Base-by-base conservation (phyloP, 2,329 filamentous ascomycete species). In the Coniochaeta sp. region DNA sequence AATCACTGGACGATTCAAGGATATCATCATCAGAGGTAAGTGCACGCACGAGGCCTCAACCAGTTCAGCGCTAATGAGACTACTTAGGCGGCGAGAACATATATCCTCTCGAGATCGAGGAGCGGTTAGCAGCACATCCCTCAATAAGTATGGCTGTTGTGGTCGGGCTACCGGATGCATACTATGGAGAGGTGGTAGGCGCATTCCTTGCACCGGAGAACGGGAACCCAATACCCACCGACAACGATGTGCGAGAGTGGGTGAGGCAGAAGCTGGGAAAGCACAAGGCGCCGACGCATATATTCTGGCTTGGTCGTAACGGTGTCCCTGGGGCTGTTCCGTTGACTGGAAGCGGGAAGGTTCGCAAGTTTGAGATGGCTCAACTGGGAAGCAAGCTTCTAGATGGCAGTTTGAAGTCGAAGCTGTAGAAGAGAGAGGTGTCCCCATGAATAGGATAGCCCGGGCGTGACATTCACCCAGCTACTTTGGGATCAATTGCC, bases 1-100 rank as follows among this genome's bases (percentile, higher is more conserved):
- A 6, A 89, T 91, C 58, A 90, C 86, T 0, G 86, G 87, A 1
- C 74, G 86, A 18, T 88, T 89, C 69, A 90, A 90, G 69, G 87
- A 91, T 53, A 89, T 90, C 31, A 89, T 90, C 53, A 90, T 90
- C 54, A 74, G 86, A 60, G 86, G 83, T 75, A 60, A 50, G 70
- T 50, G 48, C 20, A 60, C 52, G 8, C 14, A 42, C 53, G n/a
- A n/a, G n/a, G n/a, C n/a, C n/a, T n/a, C n/a, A n/a, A n/a, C n/a
- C n/a, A n/a, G 30, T 9, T 32, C 30, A 8, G 14, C 14, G 14
- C 45, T 47, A 47, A 47, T 26, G n/a, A 18, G 18, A 52, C 30
- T 1, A 6, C 20, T 42, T 48, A 78, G 82, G 85, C 51, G 86
- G 86, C 47, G 85, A 89, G 66, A 89, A 89, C 66, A 80, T 77